These are phyloP conservation scores for Fraxinus latifolia DNA, from an alignment of 305 asterid genomes.

Conservation along the genomic window DNA sequence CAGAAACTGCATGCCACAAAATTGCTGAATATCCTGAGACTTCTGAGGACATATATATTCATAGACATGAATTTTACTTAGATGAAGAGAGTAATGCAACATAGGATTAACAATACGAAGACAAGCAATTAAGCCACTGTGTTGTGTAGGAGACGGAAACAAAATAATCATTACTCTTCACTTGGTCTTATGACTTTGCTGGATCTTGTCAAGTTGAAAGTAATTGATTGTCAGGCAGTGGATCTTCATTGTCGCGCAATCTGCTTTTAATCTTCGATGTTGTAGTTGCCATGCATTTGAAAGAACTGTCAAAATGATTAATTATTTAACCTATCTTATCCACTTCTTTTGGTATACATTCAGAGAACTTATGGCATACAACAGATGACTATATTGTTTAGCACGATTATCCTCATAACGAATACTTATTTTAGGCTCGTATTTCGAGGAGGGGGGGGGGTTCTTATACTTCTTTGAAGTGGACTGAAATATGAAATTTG, in stretches of 20 bases:
- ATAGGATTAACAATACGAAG: background rate
- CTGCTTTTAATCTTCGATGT: background rate
- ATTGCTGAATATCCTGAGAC: background rate
- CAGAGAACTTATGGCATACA: background rate
- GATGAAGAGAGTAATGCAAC: background rate
- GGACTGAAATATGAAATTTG: background rate
- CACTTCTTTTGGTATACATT: background rate
- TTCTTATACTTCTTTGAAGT: background rate
- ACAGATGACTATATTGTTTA: background rate
- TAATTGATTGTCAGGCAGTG: background rate
- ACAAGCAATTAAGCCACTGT: background rate
- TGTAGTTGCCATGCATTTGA: background rate
- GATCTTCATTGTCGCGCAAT: background rate
- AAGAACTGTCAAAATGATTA: background rate
- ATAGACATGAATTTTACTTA: background rate
- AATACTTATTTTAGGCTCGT: background rate
- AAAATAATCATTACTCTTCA: background rate
- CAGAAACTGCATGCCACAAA: background rate
- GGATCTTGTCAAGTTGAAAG: background rate
- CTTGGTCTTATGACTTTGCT: background rate
- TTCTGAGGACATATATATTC: background rate
- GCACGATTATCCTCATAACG: background rate
- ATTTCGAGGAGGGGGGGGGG: background rate
- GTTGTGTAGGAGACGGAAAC: background rate
- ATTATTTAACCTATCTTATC: background rate